Evolutionary conservation across 352 stramenopile species (phyloP).

Genomic region (Phytophthora pluvialis): DNA sequence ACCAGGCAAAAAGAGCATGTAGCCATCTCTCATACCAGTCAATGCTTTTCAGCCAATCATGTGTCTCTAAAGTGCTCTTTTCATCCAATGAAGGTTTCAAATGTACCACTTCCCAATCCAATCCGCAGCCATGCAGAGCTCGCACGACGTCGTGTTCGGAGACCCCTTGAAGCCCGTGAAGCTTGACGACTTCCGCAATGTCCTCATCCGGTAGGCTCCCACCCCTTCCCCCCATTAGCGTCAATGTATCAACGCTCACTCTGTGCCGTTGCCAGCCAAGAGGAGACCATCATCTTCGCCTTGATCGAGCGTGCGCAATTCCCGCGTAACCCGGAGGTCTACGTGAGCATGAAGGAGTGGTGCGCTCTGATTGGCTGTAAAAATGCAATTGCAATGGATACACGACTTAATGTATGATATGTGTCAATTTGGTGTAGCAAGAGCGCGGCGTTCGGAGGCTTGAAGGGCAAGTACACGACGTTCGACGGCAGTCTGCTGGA

Average conservation of each 20-base stretch:
- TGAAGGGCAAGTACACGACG: slow-evolving; percentile 87
- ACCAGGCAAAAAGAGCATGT: not conserved
- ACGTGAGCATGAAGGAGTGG: slow-evolving; percentile 90
- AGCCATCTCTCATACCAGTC: slow-evolving; percentile 13
- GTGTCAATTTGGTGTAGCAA: slow-evolving; percentile 39
- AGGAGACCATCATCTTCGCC: slow-evolving; percentile 99
- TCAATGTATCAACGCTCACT: not conserved
- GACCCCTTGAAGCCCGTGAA: slow-evolving; percentile 78
- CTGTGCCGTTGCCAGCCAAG: slow-evolving; percentile 58
- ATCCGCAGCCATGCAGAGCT: slow-evolving; percentile 52
- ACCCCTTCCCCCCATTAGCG: not conserved
- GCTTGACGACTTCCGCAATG: slow-evolving; percentile 89
- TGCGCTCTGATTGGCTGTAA: slow-evolving; percentile 17
- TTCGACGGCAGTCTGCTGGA: slow-evolving; percentile 92
- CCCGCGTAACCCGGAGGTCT: slow-evolving; percentile 94
- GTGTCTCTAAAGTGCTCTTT: not conserved
- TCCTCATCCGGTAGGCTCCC: slow-evolving; percentile 72
- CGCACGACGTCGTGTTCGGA: slow-evolving; percentile 67
- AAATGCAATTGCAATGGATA: not conserved
- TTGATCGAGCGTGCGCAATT: slow-evolving; percentile 99
- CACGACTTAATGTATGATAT: not conserved
- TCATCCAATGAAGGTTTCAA: too few species aligned
- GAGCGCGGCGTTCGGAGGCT: slow-evolving; percentile 73
- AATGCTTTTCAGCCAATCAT: slow-evolving; percentile 27
- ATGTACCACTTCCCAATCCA: not conserved